These are phyloP conservation scores for Penicillium janthinellum DNA, from an alignment of 2,329 filamentous ascomycete genomes.

Conservation along the genomic window DNA sequence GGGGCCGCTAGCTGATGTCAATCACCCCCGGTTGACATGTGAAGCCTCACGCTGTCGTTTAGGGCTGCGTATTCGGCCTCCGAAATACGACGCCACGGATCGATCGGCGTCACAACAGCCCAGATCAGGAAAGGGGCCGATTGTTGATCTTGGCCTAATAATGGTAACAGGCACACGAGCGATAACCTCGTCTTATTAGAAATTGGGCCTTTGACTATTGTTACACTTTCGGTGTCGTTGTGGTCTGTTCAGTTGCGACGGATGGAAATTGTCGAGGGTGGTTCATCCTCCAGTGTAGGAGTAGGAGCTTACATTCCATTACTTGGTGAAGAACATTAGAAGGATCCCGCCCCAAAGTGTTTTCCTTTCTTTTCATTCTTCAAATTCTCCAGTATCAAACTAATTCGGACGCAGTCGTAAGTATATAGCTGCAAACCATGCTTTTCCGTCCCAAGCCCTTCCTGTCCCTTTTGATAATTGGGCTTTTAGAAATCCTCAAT, in stretches of 20 bases:
- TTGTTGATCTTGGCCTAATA: not conserved
- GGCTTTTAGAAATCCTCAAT: conserved; percentile 1
- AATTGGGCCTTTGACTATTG: not conserved
- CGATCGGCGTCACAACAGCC: not conserved
- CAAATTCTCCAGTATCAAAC: not conserved
- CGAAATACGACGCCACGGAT: conserved; percentile 7
- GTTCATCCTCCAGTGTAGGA: not conserved
- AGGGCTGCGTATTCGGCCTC: not conserved
- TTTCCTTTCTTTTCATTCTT: not conserved
- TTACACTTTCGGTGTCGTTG: not conserved
- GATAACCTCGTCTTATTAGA: not conserved
- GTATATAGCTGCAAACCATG: not conserved
- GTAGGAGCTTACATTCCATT: not conserved
- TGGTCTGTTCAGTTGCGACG: not conserved
- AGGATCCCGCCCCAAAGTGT: not conserved
- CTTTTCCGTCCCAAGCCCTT: not conserved
- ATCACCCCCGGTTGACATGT: conserved; percentile 7
- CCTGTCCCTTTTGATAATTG: no score
- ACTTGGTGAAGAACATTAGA: not conserved
- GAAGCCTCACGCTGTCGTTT: not conserved
- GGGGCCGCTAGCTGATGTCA: not conserved
- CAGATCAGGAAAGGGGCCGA: not conserved
- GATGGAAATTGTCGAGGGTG: not conserved
- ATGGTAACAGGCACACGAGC: not conserved
- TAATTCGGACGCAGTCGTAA: not conserved